Evolutionary conservation across 345 rosid species (phyloP), one percentile per base, ranked within the genome.

Genomic region (Clausena lansium): DNA sequence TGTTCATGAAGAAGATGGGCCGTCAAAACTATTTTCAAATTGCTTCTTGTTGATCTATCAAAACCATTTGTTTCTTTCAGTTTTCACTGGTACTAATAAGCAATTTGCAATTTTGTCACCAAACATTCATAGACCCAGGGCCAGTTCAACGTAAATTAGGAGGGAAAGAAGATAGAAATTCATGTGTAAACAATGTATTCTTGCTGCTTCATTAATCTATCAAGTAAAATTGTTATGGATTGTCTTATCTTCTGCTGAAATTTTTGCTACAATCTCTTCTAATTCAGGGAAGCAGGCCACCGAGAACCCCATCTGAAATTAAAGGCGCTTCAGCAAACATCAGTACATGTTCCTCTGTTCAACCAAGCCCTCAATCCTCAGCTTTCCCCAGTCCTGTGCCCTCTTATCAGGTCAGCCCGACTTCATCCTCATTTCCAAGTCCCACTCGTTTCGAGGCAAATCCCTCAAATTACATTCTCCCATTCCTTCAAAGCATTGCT

Each of bases 361-460:
- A 92, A 73, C 93, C 94, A 11, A 96, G 99, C 74, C 97, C 97
- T 27, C 85, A 88, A 5, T 93, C 98, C 19, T 93, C 97, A 9
- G 81, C 88, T 24, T 91, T 88, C 71, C 97, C 93, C 30, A 91
- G 94, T 70, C 95, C 94, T 27, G 87, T 81, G 63, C 91, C 92
- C 32, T 93, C 97, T 15, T 90, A 90, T 81, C 94, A 91, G 35
- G 94, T 86, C 78, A 91, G 96, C 73, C 98, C 98, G 0, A 84
- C 90, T 0, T 94, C 98, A 10, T 92, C 98, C 17, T 95, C 98
- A 0, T 90, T 89, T 77, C 95, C 96, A 0, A 95, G 98, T 77
- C 98, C 99, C 1, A 77, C 94, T 36, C 94, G 96, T 4, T 84
- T 76, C 5, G 94, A 93, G 27, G 80, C 81, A 59, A 89, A 81